Evolutionary conservation across 306 rosid genomes (phyloP).

Genomic region (Gillenia trifoliata): DNA sequence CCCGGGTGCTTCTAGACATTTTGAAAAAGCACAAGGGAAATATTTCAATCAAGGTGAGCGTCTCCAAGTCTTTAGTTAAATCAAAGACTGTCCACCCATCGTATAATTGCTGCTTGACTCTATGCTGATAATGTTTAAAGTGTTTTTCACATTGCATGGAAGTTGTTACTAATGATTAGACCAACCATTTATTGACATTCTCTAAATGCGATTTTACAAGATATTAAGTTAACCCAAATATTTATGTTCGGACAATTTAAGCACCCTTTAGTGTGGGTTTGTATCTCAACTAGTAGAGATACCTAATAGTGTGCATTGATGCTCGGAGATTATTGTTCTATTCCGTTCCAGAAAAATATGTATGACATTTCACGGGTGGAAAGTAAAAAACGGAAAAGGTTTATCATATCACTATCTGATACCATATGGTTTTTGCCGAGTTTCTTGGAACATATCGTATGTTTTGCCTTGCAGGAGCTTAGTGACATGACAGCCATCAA

Average conservation of each 20-base stretch:
- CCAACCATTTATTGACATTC: background rate
- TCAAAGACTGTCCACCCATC: background rate
- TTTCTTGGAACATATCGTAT: background rate
- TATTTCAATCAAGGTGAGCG: slow-evolving; percentile 82
- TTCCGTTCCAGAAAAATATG: background rate
- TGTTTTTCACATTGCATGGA: background rate
- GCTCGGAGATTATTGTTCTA: background rate
- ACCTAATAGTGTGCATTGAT: background rate
- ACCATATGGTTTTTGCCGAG: background rate
- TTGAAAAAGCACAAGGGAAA: slow-evolving; percentile 95
- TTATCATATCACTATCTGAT: background rate
- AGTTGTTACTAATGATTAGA: background rate
- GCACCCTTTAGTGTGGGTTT: background rate
- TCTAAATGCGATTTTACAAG: background rate
- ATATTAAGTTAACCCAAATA: background rate
- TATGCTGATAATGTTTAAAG: background rate
- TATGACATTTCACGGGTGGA: background rate
- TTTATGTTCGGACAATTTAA: background rate
- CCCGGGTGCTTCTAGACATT: slow-evolving; percentile 89
- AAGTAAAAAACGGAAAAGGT: background rate
- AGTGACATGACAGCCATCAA: slow-evolving; percentile 99
- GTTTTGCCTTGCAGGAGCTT: slow-evolving; percentile 57
- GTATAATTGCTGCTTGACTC: background rate
- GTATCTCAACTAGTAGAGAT: background rate
- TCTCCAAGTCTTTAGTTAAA: slow-evolving; percentile 3